These are phyloP conservation scores for Brassica cretica DNA, from an alignment of 345 rosid genomes.

Conservation along the genomic window DNA sequence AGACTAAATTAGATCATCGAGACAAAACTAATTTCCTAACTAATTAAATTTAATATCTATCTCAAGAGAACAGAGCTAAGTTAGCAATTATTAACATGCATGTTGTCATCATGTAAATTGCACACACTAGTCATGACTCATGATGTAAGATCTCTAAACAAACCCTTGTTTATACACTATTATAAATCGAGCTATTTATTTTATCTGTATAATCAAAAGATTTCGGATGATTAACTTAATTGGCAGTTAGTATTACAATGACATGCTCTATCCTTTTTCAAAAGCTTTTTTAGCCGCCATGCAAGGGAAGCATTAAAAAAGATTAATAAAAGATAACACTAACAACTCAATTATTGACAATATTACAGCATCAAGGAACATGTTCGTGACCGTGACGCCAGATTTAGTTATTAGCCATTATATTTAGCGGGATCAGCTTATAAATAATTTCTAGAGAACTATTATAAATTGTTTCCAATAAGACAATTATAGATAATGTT, in stretches of 20 bases:
- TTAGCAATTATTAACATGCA: neutral
- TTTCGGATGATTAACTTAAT: neutral
- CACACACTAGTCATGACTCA: constrained; percentile 4
- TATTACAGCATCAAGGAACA: constrained; percentile 33
- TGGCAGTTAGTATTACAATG: neutral
- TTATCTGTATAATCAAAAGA: neutral
- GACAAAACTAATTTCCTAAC: constrained; percentile 9
- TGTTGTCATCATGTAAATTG: constrained; percentile 12
- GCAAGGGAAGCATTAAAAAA: neutral
- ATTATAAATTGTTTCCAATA: neutral
- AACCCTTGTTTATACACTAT: constrained; percentile 1
- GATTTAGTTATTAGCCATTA: neutral
- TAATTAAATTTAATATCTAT: neutral
- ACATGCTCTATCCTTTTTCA: neutral
- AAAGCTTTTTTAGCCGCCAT: neutral
- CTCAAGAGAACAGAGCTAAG: neutral
- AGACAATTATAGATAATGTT: neutral
- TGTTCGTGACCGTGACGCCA: constrained; percentile 26
- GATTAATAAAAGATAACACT: neutral
- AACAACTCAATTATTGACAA: constrained; percentile 32
- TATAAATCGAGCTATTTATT: neutral
- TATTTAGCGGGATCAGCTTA: neutral
- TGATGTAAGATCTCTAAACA: constrained; percentile 22
- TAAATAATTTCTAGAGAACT: neutral
- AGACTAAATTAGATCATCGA: neutral